These are phyloP conservation scores for Venturia asperata DNA, from an alignment of 2,329 filamentous ascomycete species.

Conservation along the genomic window DNA sequence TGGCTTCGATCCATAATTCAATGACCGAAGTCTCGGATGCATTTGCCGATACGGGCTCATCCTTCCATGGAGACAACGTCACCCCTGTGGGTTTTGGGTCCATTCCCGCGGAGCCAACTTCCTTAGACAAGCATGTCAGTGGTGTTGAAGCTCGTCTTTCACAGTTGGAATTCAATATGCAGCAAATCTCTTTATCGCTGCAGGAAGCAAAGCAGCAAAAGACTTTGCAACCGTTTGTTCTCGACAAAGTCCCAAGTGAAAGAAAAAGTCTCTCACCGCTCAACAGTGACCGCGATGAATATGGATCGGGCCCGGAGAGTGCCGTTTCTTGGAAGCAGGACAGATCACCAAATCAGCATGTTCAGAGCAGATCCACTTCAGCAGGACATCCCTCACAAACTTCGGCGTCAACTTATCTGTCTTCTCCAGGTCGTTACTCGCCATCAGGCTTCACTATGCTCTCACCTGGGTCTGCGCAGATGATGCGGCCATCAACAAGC, in stretches of 20 bases:
- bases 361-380: neutral
- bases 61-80: slow-evolving; percentile 2
- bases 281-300: neutral
- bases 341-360: neutral
- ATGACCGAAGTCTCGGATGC: slow-evolving; percentile 14
- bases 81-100: slow-evolving; percentile 1
- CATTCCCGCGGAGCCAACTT: neutral
- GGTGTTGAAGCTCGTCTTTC: slow-evolving; percentile 17
- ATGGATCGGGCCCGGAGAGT: neutral
- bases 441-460: neutral
- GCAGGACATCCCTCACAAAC: neutral
- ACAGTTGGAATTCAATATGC: slow-evolving; percentile 18
- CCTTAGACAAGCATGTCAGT: neutral
- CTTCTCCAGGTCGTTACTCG: neutral
- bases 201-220: slow-evolving; percentile 6
- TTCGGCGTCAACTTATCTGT: neutral
- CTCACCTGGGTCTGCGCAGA: neutral
- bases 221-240: neutral
- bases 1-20: neutral
- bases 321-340: neutral
- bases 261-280: neutral
- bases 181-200: neutral
- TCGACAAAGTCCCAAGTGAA: slow-evolving; percentile 13
- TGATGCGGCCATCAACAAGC: neutral
- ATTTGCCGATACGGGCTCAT: slow-evolving; percentile 15